phyloP scores from a whole-genome alignment of 495 filamentous ascomycete species.

The Trichoderma asperelloides region DNA sequence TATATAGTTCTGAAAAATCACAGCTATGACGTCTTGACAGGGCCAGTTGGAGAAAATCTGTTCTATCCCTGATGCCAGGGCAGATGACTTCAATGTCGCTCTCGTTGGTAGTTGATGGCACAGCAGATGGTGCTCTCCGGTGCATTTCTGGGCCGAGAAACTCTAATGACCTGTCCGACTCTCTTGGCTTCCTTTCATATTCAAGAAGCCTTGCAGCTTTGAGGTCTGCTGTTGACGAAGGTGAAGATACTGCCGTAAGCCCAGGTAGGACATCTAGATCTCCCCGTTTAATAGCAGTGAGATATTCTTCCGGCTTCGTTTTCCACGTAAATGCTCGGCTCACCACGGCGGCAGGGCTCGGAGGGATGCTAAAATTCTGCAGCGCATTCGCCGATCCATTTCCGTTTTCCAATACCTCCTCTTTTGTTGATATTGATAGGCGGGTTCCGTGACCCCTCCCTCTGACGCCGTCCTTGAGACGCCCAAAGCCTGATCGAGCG shows the following conservation, averaged over 20 bases:
- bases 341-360: conserved; percentile 15
- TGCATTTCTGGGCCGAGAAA: conserved; percentile 13
- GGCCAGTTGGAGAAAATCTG: conserved; percentile 11
- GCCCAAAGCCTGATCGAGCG: conserved; percentile 71
- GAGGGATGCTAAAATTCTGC: not conserved
- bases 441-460: conserved; percentile 39
- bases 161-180: not conserved
- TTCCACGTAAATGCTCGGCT: conserved; percentile 45
- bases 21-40: conserved; percentile 43
- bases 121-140: conserved; percentile 25
- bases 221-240: not conserved
- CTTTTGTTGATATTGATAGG: conserved; percentile 29
- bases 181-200: not conserved
- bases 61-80: conserved; percentile 27
- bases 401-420: conserved; percentile 27
- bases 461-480: conserved; percentile 65
- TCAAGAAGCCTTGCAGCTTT: not conserved
- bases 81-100: conserved; percentile 31
- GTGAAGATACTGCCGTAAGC: not conserved
- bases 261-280: conserved; percentile 15
- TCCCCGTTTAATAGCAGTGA: conserved; percentile 27
- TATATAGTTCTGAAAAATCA: conserved; percentile 24
- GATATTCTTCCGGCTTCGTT: conserved; percentile 46
- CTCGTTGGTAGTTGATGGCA: conserved; percentile 37
- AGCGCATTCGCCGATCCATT: not conserved